Base-by-base conservation (phyloP, 179 eudicot species). In the Spergularia azorica region DNA sequence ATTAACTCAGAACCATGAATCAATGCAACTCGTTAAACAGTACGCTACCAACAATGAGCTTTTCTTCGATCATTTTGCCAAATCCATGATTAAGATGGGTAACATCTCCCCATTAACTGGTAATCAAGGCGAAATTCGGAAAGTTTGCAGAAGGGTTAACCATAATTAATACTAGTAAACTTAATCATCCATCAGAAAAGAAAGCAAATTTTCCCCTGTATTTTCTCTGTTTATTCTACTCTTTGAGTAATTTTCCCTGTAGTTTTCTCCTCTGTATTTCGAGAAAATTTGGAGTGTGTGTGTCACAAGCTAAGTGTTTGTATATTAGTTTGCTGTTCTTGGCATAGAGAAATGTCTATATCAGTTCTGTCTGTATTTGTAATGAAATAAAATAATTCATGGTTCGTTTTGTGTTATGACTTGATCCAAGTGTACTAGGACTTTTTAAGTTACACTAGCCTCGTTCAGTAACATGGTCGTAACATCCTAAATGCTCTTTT, bases 11-110 rank as follows among this genome's bases (percentile, higher is more conserved):
- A 86, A 70, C 67, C 55, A 67, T 26, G 79, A 54, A 1, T 83
- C 95, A 0, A 72, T 82, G 84, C 82, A 81, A 71, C 72, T 90
- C 36, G 98, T 94, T 70, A 89, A 92, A 87, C 74, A 73, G 60
- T 92, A 90, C 78, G 97, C 96, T 4, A 83, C 67, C 38, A 85
- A 85, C 59, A 64, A 67, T 13, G 79, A 79, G 74, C 79, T 84
- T 70, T 94, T 94, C 87, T 89, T 93, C 57, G 72, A 89, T 70
- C 97, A 92, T 77, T 94, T 92, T 63, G 90, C 90, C 6, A 80
- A 84, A 70, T 90, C 97, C 1, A 92, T 94, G 88, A 62, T 90
- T 68, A 94, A 90, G 38, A 68, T 68, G 72, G 72, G 72, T 48
- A 51, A 68, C 20, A 48, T 68, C 13, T 48, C 39, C 6, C 72